phyloP scores from a whole-genome alignment of 2,329 filamentous ascomycete genomes.

The Aspergillus ruber region DNA sequence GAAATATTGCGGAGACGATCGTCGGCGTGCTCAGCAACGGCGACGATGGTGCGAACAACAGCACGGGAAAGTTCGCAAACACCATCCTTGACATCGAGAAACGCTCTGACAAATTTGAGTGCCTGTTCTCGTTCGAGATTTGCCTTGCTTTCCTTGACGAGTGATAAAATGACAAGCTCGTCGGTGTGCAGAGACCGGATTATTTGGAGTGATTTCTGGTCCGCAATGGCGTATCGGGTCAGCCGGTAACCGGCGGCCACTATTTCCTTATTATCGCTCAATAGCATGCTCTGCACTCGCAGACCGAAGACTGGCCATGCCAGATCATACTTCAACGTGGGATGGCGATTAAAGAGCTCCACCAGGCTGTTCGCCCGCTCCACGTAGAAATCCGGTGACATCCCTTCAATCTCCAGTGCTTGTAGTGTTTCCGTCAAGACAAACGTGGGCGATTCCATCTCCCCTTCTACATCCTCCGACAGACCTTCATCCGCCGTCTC shows the following conservation, averaged over 20 bases:
- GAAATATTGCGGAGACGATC: conserved; percentile 86
- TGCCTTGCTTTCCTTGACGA: conserved; percentile 95
- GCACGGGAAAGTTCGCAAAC: conserved; percentile 79
- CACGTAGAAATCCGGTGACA: conserved; percentile 92
- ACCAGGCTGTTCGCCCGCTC: conserved; percentile 85
- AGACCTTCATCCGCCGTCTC: conserved; percentile 32
- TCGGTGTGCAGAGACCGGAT: conserved; percentile 87
- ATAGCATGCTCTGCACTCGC: conserved; percentile 88
- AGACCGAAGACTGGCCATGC: conserved; percentile 94
- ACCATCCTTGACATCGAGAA: conserved; percentile 90
- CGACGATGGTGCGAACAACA: conserved; percentile 81
- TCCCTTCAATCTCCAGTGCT: conserved; percentile 77
- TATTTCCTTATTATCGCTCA: conserved; percentile 93
- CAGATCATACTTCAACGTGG: conserved; percentile 90
- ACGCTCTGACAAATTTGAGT: conserved; percentile 89
- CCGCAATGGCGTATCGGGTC: conserved; percentile 89
- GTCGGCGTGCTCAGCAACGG: conserved; percentile 78
- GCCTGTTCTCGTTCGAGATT: conserved; percentile 95
- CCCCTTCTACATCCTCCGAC: conserved; percentile 54
- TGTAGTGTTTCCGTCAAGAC: conserved; percentile 85
- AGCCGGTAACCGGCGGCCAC: conserved; percentile 91
- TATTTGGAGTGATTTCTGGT: conserved; percentile 78
- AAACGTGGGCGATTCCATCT: conserved; percentile 83
- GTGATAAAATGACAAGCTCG: conserved; percentile 80
- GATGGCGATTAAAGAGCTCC: conserved; percentile 90